Evolutionary conservation across 176 grass and related monocot species (phyloP), one percentile per base, ranked within the genome.

Genomic region (Eragrostis curvula): DNA sequence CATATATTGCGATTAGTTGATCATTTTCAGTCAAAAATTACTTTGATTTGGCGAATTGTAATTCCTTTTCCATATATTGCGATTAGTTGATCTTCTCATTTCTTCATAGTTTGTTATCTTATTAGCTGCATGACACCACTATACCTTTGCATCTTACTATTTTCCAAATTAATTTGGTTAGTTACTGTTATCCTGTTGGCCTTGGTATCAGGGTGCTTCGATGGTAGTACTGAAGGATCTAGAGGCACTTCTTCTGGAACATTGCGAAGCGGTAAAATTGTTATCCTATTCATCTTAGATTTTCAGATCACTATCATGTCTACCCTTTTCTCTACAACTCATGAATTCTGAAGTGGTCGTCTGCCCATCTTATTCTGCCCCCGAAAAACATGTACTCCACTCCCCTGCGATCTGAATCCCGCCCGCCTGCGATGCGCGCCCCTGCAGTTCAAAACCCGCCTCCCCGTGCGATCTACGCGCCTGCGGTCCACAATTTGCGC

Each of bases 181-280:
- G 32, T 73, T 27, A 74, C 40, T 25, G 41, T 39, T 67, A 49
- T 79, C 65, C 49, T 39, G 18, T 30, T 85, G 61, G 60, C 56
- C 40, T 78, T 84, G 70, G 47, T 77, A 85, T 73, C 88, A 97
- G 95, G 83, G 40, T 92, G 92, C 95, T 92, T 87, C 95, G 23
- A 78, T 21, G 70, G 61, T 59, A 85, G 86, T 94, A 83, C 78
- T 94, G 65, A 92, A 85, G 60, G 90, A 90, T 84, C 86, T 97
- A 52, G 92, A 94, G 85, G 78, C 10, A n/a, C 88, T 97, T 67
- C 73, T 97, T 79, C 66, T 94, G 71, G 90, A 94, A 87, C 91
- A 94, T 74, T 94, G 65, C 85, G 83, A 91, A 94, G 88, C 63
- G 62, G 95, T 97, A 92, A 92, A 66, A 40, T 28, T 68, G 32